phyloP scores from a whole-genome alignment of 1,284 basidiomycete genomes.

The Cystobasidium pallidum region DNA sequence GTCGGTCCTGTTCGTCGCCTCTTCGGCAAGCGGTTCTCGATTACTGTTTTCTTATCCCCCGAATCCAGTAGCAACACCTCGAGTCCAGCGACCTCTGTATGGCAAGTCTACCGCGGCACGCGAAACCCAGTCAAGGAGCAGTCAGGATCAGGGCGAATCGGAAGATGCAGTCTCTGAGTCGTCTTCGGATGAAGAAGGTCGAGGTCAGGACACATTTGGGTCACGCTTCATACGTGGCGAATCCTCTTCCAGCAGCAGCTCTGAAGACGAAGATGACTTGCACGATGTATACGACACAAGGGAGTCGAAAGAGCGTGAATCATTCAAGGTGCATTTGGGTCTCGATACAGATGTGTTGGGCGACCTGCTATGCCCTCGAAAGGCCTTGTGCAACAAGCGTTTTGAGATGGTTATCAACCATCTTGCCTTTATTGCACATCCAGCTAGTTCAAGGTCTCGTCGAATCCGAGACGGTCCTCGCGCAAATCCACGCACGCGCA shows the following conservation, averaged over 20 bases:
- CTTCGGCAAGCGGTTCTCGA: conserved; percentile 47
- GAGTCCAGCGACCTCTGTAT: conserved; percentile 51
- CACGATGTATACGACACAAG: conserved; percentile 39
- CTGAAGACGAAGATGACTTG: conserved; percentile 42
- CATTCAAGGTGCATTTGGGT: conserved; percentile 73
- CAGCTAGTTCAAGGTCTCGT: conserved; percentile 58
- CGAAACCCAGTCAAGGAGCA: conserved; percentile 26
- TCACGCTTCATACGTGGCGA: conserved; percentile 42
- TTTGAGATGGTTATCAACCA: conserved; percentile 92
- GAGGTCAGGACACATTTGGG: conserved; percentile 24
- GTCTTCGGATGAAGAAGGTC: conserved; percentile 34
- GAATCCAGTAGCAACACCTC: conserved; percentile 48
- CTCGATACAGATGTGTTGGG: conserved; percentile 82
- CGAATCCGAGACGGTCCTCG: conserved; percentile 7
- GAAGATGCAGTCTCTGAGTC: conserved; percentile 33
- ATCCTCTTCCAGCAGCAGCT: conserved; percentile 32
- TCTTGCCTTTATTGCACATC: conserved; percentile 92
- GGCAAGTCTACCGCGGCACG: conserved; percentile 30
- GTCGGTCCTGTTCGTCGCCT: conserved; percentile 50
- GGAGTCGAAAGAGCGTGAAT: conserved; percentile 27
- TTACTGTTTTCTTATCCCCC: conserved; percentile 51
- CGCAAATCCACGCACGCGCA: conserved; percentile 3
- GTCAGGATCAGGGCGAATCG: conserved; percentile 14
- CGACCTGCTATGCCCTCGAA: conserved; percentile 72
- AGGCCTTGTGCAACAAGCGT: conserved; percentile 84